A percentile compares a stretch with the other conserved stretches of the same genome.
These are phyloP conservation scores for Rosa multiflora DNA, from an alignment of 306 rosid species.

Conservation along the genomic window DNA sequence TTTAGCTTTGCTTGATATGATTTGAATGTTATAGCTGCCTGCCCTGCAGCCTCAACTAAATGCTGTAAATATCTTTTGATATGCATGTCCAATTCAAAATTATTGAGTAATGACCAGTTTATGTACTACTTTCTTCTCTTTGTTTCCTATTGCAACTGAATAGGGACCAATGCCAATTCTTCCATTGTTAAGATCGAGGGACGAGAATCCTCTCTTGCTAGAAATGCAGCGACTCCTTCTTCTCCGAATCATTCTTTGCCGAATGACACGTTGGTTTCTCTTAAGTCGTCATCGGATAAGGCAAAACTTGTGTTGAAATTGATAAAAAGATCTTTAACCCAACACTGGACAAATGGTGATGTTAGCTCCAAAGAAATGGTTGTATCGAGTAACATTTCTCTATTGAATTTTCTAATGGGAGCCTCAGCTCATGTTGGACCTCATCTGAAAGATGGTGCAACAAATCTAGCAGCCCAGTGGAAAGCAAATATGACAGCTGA, in stretches of 20 bases:
- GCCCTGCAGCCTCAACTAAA: background rate
- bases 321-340: conserved; percentile 32
- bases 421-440: conserved; percentile 42
- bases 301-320: conserved; percentile 48
- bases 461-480: conserved; percentile 48
- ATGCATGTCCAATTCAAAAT: too few relatives aligned
- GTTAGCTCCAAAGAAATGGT: conserved; percentile 20
- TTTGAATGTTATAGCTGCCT: background rate
- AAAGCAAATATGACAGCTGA: conserved; percentile 27
- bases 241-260: too few relatives aligned
- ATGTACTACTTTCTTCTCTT: background rate
- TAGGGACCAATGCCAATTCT: conserved; percentile 11
- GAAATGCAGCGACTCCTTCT: too few relatives aligned
- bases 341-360: conserved; percentile 23
- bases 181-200: conserved; percentile 6
- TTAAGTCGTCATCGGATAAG: conserved; percentile 39
- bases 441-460: conserved; percentile 41
- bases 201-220: background rate
- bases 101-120: too few relatives aligned
- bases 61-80: background rate
- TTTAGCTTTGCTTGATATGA: too few relatives aligned
- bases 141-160: background rate
- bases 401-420: conserved; percentile 39
- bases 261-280: background rate
- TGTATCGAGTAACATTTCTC: conserved; percentile 21